Base-by-base conservation (phyloP, 805 yeast genomes). In the Jamesozyma spencerorum region DNA sequence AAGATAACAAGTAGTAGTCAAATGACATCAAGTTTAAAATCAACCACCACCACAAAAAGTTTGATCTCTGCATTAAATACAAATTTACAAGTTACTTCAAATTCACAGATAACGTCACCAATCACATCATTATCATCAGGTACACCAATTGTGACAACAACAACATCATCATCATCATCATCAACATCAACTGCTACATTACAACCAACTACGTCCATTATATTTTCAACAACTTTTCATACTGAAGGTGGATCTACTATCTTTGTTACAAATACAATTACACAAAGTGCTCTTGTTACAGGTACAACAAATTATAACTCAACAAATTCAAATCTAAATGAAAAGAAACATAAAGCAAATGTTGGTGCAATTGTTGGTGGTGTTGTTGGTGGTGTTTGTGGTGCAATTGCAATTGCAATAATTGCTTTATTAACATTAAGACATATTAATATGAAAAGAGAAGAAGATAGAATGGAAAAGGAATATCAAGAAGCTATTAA, bases 321-420 rank as follows among this genome's bases (percentile, higher is more conserved):
- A 26, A 36, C 43, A 20, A 34, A 31, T 15, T 28, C 31, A n/a
- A 31, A 39, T n/a, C 36, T 38, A 6, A 22, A 22, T 11, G 37
- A 42, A 12, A 32, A 40, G 2, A 38, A 45, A 18, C 18, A 38
- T 6, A 38, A 40, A 50, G 37, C 46, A 49, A 47, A 66, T 50
- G 60, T 62, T 45, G 82, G 81, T 2, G 79, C 81, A 18, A 76
- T 75, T 27, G 80, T 76, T 6, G 82, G 82, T 37, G 78, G 79
- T 38, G 81, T 74, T 2, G 74, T 72, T 12, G 82, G 82, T 17
- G 77, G 74, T 18, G 62, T 75, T 12, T 72, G 57, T 13, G 77
- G 75, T 20, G 58, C 74, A 1, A 64, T 64, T 3, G 57, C 62
- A 2, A 42, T 73, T 4, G 72, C 68, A 1, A 63, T 65, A 2